Evolutionary conservation across 495 filamentous ascomycete genomes (phyloP), one percentile per base, ranked within the genome.

Genomic region (Mytilinidion resinicola): DNA sequence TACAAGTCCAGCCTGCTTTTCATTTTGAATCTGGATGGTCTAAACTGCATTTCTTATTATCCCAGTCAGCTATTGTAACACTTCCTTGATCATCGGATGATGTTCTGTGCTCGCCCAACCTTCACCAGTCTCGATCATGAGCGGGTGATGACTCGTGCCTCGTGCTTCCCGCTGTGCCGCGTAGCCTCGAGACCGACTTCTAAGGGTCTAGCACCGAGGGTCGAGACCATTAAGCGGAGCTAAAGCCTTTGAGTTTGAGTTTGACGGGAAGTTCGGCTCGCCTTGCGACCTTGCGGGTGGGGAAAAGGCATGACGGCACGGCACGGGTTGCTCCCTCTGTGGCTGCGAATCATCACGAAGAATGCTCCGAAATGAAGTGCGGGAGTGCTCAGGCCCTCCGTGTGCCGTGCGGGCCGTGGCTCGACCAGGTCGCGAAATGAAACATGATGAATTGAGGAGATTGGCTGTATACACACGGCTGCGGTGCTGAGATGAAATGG

Each of bases 271-370:
- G 34, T 39, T 43, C 39, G 34, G 34, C 21, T 39, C 34, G 37
- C 25, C 20, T 35, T 35, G 37, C 10, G 19, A 50, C 42, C 38
- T 37, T 48, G 47, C 49, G 60, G 54, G 60, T 46, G 60, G 50
- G 51, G 50, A 21, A 42, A 49, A 43, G 19, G 38, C 25, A 50
- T 17, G 10, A 37, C 60, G 60, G 60, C 55, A 53, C 60, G 60
- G 55, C 54, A 57, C 60, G 60, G 54, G 47, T 19, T 35, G 54
- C 50, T 57, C 33, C 15, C 7, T 9, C 12, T 51, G 59, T 51
- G 52, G 49, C 36, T 56, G 48, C 60, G 60, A 62, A 62, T 62
- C 60, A 62, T 33, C 19, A 25, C 14, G 17, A 33, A 12, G 33
- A 25, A 30, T 30, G 25, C 25, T 30, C 25, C 25, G 25, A 30